Conservation (phyloP, 2,329 filamentous ascomycete species). For the Bipolaris zeicola region DNA sequence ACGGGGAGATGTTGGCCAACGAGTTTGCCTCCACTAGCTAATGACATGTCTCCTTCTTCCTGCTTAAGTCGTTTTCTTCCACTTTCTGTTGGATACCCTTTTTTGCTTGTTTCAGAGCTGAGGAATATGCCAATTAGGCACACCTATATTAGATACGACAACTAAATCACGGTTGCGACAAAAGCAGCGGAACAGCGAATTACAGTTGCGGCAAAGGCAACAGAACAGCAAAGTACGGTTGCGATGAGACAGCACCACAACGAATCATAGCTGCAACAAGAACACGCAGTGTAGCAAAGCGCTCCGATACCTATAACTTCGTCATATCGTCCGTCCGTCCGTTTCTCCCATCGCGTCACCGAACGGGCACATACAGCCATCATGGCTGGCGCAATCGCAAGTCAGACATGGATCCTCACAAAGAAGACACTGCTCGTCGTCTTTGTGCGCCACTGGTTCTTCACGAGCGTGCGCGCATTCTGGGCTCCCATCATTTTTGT, state of each 20-base stretch:
- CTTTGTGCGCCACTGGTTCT: slow-evolving; percentile 59
- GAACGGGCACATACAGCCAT: slow-evolving; percentile 13
- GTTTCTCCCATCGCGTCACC: too few relatives aligned
- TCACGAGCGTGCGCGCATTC: slow-evolving; percentile 61
- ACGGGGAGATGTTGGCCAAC: slow-evolving; percentile 8
- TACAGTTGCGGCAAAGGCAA: too few relatives aligned
- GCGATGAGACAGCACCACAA: too few relatives aligned
- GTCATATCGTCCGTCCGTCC: too few relatives aligned
- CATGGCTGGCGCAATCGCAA: slow-evolving; percentile 47
- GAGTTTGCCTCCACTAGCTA: slow-evolving; percentile 11
- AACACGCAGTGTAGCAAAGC: too few relatives aligned
- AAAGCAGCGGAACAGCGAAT: too few relatives aligned
- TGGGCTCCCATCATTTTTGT: slow-evolving; percentile 61
- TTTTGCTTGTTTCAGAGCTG: neutral
- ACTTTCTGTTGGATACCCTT: slow-evolving; percentile 3
- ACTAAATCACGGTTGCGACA: too few relatives aligned
- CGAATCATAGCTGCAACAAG: too few relatives aligned
- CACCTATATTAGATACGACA: too few relatives aligned
- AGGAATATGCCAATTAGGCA: too few relatives aligned
- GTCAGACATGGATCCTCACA: slow-evolving; percentile 62
- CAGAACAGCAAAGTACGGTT: too few relatives aligned
- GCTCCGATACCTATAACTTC: too few relatives aligned
- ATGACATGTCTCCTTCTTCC: neutral
- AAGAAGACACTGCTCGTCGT: slow-evolving; percentile 63
- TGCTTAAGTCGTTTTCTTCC: neutral